A percentile compares a stretch with the other conserved stretches of the same genome.
phyloP scores from a whole-genome alignment of 2,329 filamentous ascomycete genomes.

The Ceratocystis huliohia region DNA sequence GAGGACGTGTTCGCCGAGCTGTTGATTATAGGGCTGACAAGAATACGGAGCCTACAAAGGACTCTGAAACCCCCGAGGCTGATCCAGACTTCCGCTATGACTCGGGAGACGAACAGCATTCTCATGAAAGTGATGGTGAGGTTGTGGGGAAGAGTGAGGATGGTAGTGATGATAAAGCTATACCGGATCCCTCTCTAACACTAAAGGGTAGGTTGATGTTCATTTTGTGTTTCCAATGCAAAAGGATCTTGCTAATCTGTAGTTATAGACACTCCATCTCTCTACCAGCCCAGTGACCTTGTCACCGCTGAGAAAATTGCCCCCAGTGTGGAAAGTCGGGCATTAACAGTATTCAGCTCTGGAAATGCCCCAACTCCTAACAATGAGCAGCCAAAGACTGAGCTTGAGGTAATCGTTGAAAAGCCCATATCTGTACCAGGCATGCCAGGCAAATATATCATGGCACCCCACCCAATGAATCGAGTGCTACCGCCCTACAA shows the following conservation, averaged over 20 bases:
- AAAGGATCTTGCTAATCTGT: background rate
- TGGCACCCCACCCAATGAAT: background rate
- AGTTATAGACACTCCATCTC: background rate
- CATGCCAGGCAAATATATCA: background rate
- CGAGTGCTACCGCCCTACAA: background rate
- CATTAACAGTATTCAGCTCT: background rate
- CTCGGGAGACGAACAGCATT: background rate
- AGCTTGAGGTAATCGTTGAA: background rate
- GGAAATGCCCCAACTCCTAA: background rate
- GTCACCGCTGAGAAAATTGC: background rate
- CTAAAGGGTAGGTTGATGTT: background rate
- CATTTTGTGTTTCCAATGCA: background rate
- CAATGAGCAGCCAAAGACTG: background rate
- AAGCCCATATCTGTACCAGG: background rate
- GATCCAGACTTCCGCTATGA: slow-evolving; percentile 2
- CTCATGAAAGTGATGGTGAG: background rate
- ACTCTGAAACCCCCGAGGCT: slow-evolving; percentile 22
- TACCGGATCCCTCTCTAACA: background rate
- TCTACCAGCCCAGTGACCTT: background rate
- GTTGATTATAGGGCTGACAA: slow-evolving; percentile 14
- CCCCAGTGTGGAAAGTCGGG: no score
- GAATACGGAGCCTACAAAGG: slow-evolving; percentile 24
- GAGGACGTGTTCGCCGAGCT: slow-evolving; percentile 55
- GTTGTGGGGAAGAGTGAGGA: background rate
- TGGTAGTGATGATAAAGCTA: background rate